phyloP scores from a whole-genome alignment of 257 asterid species.

The Salvia hispanica region DNA sequence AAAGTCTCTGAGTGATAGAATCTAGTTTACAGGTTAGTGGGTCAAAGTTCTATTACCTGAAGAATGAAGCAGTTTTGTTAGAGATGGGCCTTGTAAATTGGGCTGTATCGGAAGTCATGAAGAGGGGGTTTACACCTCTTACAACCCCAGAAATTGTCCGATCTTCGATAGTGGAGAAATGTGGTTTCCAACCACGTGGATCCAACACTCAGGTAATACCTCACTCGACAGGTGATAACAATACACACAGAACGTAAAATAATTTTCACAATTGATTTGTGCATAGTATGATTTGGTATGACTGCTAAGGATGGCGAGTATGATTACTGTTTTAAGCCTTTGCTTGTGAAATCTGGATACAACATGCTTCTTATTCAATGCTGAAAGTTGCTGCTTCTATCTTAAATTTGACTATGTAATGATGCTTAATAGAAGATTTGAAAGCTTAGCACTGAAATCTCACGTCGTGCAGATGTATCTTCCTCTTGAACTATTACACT shows the following conservation, averaged over 20 bases:
- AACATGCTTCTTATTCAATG: not conserved
- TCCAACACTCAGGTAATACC: conserved; percentile 84
- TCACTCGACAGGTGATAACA: not conserved
- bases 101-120: conserved; percentile 93
- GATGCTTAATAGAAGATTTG: not conserved
- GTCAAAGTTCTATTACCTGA: conserved; percentile 91
- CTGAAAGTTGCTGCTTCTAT: not conserved
- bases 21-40: conserved; percentile 74
- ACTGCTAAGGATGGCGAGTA: not conserved
- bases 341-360: not conserved
- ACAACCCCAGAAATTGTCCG: conserved; percentile 92
- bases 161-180: conserved; percentile 91
- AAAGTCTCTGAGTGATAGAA: not conserved
- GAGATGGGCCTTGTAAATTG: conserved; percentile 94
- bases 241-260: not conserved
- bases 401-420: not conserved
- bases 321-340: not conserved
- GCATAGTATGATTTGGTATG: not conserved
- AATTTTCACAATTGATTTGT: no score
- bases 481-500: conserved; percentile 20
- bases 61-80: conserved; percentile 90
- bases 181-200: conserved; percentile 99
- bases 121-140: conserved; percentile 86
- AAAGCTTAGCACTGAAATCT: conserved; percentile 9
- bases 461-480: not conserved